These are phyloP conservation scores for Scheffersomyces cryptocercus DNA, from an alignment of 1,139 yeast species.

Conservation along the genomic window DNA sequence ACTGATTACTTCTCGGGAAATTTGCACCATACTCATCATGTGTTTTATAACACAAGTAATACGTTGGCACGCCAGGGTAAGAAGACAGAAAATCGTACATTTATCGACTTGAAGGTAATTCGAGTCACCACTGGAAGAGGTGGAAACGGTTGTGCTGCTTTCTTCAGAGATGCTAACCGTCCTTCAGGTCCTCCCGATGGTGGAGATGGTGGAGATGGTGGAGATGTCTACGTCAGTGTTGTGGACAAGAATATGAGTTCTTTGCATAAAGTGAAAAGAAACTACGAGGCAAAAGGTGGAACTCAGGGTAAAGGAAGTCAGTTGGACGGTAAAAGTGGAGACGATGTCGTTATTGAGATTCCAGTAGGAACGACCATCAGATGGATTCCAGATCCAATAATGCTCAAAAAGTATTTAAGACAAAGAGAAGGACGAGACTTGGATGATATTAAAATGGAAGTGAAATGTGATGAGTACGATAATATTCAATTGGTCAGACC, in stretches of 20 bases:
- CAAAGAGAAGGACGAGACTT: conserved; percentile 26
- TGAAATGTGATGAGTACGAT: conserved; percentile 29
- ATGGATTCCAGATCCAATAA: conserved; percentile 80
- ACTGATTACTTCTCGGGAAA: conserved; percentile 47
- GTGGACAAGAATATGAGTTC: conserved; percentile 64
- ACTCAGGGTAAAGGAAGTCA: conserved; percentile 71
- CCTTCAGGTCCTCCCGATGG: conserved; percentile 96
- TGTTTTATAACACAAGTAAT: conserved; percentile 29
- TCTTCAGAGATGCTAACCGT: conserved; percentile 80
- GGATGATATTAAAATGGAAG: conserved; percentile 29
- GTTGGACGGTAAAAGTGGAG: conserved; percentile 81
- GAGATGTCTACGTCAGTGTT: conserved; percentile 80
- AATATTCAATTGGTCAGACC: conserved; percentile 59
- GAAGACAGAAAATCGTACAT: conserved; percentile 41
- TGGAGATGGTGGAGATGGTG: conserved; percentile 97
- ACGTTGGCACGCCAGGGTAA: conserved; percentile 31
- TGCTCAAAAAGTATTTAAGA: conserved; percentile 37
- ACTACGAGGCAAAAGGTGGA: conserved; percentile 75
- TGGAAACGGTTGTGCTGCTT: conserved; percentile 86
- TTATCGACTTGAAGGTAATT: conserved; percentile 65
- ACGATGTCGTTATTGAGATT: conserved; percentile 75
- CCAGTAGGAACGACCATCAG: conserved; percentile 88
- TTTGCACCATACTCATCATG: conserved; percentile 43
- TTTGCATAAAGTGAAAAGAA: conserved; percentile 65
- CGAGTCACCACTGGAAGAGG: conserved; percentile 79